Evolutionary conservation across 345 rosid species (phyloP), one percentile per base, ranked within the genome.

Genomic region (Citrus medica): DNA sequence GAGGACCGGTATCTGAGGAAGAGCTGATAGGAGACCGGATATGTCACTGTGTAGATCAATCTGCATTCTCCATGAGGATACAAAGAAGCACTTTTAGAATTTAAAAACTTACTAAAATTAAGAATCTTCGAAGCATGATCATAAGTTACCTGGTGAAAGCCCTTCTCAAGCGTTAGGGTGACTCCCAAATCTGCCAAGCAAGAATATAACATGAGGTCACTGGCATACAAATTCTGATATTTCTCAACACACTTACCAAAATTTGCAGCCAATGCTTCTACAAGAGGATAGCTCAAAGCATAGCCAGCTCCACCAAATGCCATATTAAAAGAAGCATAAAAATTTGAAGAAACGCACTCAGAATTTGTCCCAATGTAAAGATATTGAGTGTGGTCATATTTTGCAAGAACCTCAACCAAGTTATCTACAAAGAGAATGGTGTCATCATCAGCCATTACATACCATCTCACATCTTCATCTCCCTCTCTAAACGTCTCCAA

Each of bases 281-380:
- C 90, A 12, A 89, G 48, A 3, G 92, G 71, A 68, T 87, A 92
- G 62, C 97, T 92, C 79, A 90, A 59, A 75, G 91, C 94, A 78
- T 85, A 87, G 17, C 97, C 94, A 71, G 80, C 92, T 80, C 97
- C 97, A 22, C 93, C 97, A 59, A 64, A 90, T 2, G 79, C 94
- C 97, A 92, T 90, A 2, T 84, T 83, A 25, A 90, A 92, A 4
- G 88, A 74, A 65, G 87, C 75, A 22, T n/a, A 62, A 24, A 21
- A 60, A 63, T 89, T 91, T 3, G 87, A 80, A 40, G 32, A 53
- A 10, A 86, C 25, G 5, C 84, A 66, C 75, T 90, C 94, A 3
- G 92, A 89, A 35, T 28, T 80, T 53, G 76, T 78, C 19, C 97
- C 93, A 22, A 88, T 85, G 83, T 90, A 92, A 21, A 80, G 40